Percentiles rank a stretch among this genome's conserved stretches.
phyloP scores from a whole-genome alignment of 2,329 filamentous ascomycete genomes.

The Coleophoma eucalyptorum region DNA sequence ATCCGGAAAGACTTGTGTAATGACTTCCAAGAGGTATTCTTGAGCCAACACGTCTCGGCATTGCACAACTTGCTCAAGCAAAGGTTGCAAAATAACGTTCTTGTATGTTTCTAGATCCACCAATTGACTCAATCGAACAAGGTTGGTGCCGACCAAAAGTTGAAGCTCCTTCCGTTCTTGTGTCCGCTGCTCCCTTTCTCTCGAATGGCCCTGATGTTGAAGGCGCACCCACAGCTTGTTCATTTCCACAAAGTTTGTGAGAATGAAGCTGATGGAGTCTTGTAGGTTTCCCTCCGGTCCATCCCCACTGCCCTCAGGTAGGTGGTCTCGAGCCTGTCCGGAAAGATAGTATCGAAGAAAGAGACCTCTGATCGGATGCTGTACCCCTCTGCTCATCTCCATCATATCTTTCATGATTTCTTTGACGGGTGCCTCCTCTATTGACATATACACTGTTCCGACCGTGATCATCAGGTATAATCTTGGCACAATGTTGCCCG shows the following conservation, averaged over 20 bases:
- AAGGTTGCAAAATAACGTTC: constrained; percentile 78
- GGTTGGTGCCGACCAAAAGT: constrained; percentile 91
- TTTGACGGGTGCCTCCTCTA: constrained; percentile 96
- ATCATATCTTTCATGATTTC: constrained; percentile 99
- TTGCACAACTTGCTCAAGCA: constrained; percentile 96
- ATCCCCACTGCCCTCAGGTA: constrained; percentile 79
- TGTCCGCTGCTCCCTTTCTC: constrained; percentile 88
- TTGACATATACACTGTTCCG: constrained; percentile 97
- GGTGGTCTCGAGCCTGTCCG: constrained; percentile 85
- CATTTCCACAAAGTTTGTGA: constrained; percentile 99
- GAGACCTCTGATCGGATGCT: constrained; percentile 91
- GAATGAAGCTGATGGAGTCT: constrained; percentile 95
- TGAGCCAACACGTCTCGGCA: constrained; percentile 95
- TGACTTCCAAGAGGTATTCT: constrained; percentile 95
- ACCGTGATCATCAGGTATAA: constrained; percentile 99
- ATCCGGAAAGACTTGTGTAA: constrained; percentile 98
- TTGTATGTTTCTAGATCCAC: constrained; percentile 96
- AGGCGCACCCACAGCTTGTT: constrained; percentile 98
- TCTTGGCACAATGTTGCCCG: constrained; percentile 93
- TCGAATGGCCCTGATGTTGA: constrained; percentile 95
- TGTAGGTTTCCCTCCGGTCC: constrained; percentile 94
- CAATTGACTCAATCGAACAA: constrained; percentile 90
- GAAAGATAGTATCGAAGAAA: constrained; percentile 96
- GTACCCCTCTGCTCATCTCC: constrained; percentile 98
- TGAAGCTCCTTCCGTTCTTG: constrained; percentile 95